A percentile compares a stretch with the other conserved stretches of the same genome.
Evolutionary conservation across 2,329 filamentous ascomycete genomes (phyloP).

Genomic region (Paecilomyces variotii): DNA sequence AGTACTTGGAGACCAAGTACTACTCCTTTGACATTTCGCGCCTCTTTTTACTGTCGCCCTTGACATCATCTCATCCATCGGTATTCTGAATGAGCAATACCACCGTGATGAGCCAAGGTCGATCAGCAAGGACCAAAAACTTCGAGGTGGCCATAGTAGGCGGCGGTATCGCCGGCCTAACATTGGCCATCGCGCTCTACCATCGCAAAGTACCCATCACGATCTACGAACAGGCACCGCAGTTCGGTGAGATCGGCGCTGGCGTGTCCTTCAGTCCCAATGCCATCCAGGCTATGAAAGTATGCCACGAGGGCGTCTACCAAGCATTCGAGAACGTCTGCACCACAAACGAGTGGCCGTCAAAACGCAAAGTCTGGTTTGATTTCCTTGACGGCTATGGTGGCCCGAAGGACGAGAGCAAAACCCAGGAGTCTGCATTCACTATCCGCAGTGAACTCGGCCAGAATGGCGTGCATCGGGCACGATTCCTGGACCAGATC

Average conservation of each 20-base stretch:
- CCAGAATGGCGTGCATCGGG: constrained; percentile 39
- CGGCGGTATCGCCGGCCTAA: constrained; percentile 22
- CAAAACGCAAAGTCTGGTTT: constrained; percentile 34
- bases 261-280: constrained; percentile 44
- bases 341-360: constrained; percentile 19
- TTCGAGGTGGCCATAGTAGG: constrained; percentile 24
- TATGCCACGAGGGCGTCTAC: constrained; percentile 34
- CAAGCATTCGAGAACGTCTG: constrained; percentile 32
- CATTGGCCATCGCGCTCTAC: constrained; percentile 14
- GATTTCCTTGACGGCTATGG: constrained; percentile 31
- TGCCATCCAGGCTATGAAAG: constrained; percentile 41
- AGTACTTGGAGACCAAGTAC: too few species aligned
- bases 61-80: neutral
- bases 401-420: constrained; percentile 8
- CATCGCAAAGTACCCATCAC: constrained; percentile 15
- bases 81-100: neutral
- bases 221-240: constrained; percentile 40
- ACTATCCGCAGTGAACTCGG: constrained; percentile 26
- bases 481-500: constrained; percentile 43
- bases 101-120: neutral
- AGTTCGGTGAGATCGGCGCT: constrained; percentile 46
- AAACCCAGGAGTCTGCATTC: constrained; percentile 32
- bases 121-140: neutral
- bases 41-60: neutral
- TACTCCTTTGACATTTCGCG: neutral